Percentiles rank a stretch among this genome's conserved stretches.
phyloP scores from a whole-genome alignment of 106 monocot species.

The Dioscorea dumetorum region DNA sequence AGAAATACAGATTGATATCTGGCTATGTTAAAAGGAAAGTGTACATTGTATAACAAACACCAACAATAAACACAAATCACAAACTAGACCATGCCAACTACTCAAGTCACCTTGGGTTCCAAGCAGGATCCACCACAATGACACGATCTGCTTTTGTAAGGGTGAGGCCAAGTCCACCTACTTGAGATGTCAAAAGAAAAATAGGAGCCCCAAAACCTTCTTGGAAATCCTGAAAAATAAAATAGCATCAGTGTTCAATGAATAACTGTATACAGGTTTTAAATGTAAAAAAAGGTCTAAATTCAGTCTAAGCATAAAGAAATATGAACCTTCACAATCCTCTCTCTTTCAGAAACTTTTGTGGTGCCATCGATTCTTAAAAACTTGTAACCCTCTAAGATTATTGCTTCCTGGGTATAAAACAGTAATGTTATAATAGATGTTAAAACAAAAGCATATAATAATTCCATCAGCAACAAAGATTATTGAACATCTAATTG shows the following conservation, averaged over 20 bases:
- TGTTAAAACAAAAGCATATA: too few species aligned
- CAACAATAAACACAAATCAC: too few species aligned
- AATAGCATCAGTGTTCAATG: background rate
- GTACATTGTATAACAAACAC: too few species aligned
- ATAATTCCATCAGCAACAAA: too few species aligned
- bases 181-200: slow-evolving; percentile 89
- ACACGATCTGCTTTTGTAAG: slow-evolving; percentile 96
- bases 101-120: slow-evolving; percentile 85
- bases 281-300: too few species aligned
- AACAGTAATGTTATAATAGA: background rate
- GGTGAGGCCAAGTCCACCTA: slow-evolving; percentile 97
- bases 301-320: background rate
- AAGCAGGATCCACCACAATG: slow-evolving; percentile 98
- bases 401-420: slow-evolving; percentile 57
- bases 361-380: slow-evolving; percentile 98
- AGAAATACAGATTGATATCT: too few species aligned
- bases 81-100: background rate
- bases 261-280: too few species aligned
- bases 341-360: slow-evolving; percentile 80
- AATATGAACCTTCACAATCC: slow-evolving; percentile 58
- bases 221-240: slow-evolving; percentile 77
- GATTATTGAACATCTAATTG: too few species aligned
- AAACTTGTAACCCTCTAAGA: slow-evolving; percentile 44
- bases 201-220: slow-evolving; percentile 71
- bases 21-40: too few species aligned